Evolutionary conservation across 2,329 filamentous ascomycete genomes (phyloP).

Genomic region (Pleoardoris graminearum): DNA sequence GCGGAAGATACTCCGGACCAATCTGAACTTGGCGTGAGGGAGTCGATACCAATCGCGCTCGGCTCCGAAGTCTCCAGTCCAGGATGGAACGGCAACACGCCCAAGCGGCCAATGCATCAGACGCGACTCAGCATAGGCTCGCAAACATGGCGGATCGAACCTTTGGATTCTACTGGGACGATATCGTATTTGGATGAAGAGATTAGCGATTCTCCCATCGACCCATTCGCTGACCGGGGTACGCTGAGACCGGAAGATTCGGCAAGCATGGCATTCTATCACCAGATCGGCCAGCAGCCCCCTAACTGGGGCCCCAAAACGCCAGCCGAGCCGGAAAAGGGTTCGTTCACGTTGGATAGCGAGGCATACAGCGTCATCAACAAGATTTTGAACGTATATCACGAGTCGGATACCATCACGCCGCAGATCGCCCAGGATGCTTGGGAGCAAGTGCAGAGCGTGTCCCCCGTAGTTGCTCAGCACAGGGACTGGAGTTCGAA

Average conservation of each 20-base stretch:
- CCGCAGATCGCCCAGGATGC: slow-evolving; percentile 47
- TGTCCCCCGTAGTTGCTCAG: slow-evolving; percentile 58
- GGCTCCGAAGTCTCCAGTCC: slow-evolving; percentile 47
- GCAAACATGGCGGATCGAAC: slow-evolving; percentile 23
- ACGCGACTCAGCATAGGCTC: slow-evolving; percentile 20
- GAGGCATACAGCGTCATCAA: slow-evolving; percentile 51
- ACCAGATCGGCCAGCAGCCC: slow-evolving; percentile 15
- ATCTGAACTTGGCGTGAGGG: slow-evolving; percentile 56
- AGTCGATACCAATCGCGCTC: slow-evolving; percentile 61
- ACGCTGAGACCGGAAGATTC: slow-evolving; percentile 45
- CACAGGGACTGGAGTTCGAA: slow-evolving; percentile 59
- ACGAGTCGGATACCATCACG: slow-evolving; percentile 42
- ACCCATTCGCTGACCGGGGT: slow-evolving; percentile 37
- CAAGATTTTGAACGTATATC: slow-evolving; percentile 47
- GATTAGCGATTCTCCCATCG: slow-evolving; percentile 34
- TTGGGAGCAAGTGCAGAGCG: slow-evolving; percentile 48
- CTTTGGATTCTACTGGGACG: slow-evolving; percentile 23
- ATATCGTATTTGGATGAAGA: slow-evolving; percentile 34
- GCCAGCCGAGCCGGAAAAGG: slow-evolving; percentile 25
- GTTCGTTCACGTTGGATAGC: slow-evolving; percentile 42
- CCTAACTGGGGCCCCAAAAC: slow-evolving; percentile 30
- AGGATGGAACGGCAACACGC: slow-evolving; percentile 10
- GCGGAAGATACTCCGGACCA: slow-evolving; percentile 30
- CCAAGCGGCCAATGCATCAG: slow-evolving; percentile 11
- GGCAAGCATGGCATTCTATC: slow-evolving; percentile 38